Percentiles rank a stretch among this genome's conserved stretches.
phyloP scores from a whole-genome alignment of 257 asterid genomes.

The Solanum megistacrolobum region DNA sequence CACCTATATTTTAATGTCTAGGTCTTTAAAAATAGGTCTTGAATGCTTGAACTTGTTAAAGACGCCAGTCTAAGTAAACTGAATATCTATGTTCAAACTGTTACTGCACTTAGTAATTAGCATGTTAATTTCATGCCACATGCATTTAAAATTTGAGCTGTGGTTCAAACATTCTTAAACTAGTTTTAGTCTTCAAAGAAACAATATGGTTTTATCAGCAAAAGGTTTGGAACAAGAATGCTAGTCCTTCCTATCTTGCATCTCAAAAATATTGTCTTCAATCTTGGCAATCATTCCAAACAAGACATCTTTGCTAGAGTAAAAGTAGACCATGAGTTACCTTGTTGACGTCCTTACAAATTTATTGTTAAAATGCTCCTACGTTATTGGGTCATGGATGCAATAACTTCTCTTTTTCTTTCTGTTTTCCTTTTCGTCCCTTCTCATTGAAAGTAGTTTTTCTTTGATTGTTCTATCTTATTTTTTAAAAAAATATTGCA shows the following conservation, averaged over 20 bases:
- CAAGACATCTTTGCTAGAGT: background rate
- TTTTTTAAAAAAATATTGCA: conserved; percentile 26
- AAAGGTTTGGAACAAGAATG: background rate
- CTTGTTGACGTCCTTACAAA: background rate
- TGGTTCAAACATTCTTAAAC: background rate
- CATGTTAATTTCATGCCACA: background rate
- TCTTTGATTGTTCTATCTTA: background rate
- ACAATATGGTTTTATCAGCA: background rate
- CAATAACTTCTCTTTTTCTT: background rate
- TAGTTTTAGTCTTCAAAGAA: background rate
- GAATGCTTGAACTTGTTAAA: background rate
- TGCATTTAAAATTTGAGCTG: background rate
- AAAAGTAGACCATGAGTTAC: background rate
- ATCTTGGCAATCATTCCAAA: background rate
- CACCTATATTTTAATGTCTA: background rate
- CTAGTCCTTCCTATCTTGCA: background rate
- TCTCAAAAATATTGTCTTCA: background rate
- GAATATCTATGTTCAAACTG: background rate
- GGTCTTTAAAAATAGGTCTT: background rate
- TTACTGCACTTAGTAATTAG: background rate
- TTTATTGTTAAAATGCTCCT: background rate
- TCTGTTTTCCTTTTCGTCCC: background rate
- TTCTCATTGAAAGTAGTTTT: background rate
- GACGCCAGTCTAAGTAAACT: background rate
- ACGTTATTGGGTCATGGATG: background rate